These are phyloP conservation scores for Septoria petroselini DNA, from an alignment of 2,329 filamentous ascomycete species.

Conservation along the genomic window DNA sequence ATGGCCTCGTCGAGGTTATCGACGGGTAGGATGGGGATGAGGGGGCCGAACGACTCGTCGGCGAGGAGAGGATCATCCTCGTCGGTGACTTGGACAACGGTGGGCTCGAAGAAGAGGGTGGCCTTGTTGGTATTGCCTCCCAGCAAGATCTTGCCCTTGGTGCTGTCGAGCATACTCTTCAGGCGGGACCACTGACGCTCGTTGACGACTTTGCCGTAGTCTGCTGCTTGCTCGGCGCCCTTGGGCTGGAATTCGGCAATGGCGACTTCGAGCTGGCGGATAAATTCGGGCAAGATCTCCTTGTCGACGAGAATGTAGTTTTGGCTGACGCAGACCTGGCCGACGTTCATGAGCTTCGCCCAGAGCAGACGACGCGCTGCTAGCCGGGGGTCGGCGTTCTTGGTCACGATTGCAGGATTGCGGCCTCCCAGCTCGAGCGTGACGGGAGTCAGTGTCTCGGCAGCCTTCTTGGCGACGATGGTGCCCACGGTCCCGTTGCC, in stretches of 20 bases:
- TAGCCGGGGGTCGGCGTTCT: constrained; percentile 72
- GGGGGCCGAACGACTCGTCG: constrained; percentile 90
- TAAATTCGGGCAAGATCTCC: constrained; percentile 60
- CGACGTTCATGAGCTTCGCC: constrained; percentile 82
- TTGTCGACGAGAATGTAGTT: constrained; percentile 88
- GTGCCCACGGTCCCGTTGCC: constrained; percentile 70
- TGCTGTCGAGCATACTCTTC: constrained; percentile 86
- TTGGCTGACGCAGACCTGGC: constrained; percentile 88
- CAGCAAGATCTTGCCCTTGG: constrained; percentile 77
- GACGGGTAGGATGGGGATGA: constrained; percentile 77
- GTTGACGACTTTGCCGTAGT: constrained; percentile 80
- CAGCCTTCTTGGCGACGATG: constrained; percentile 54
- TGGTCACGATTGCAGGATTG: constrained; percentile 90
- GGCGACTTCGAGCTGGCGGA: constrained; percentile 67
- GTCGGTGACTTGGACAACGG: constrained; percentile 78
- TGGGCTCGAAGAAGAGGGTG: constrained; percentile 84
- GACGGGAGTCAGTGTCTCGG: constrained; percentile 68
- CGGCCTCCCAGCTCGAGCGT: constrained; percentile 84
- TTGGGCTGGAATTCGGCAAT: constrained; percentile 78
- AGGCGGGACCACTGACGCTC: constrained; percentile 73
- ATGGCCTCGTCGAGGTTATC: constrained; percentile 83
- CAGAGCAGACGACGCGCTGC: constrained; percentile 83
- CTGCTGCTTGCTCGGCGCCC: constrained; percentile 72
- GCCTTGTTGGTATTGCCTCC: constrained; percentile 80
- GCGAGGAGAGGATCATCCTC: constrained; percentile 72